Evolutionary conservation across 192 early-diverging fungal species (phyloP), one percentile per base, ranked within the genome.

Genomic region (Podila horticola): DNA sequence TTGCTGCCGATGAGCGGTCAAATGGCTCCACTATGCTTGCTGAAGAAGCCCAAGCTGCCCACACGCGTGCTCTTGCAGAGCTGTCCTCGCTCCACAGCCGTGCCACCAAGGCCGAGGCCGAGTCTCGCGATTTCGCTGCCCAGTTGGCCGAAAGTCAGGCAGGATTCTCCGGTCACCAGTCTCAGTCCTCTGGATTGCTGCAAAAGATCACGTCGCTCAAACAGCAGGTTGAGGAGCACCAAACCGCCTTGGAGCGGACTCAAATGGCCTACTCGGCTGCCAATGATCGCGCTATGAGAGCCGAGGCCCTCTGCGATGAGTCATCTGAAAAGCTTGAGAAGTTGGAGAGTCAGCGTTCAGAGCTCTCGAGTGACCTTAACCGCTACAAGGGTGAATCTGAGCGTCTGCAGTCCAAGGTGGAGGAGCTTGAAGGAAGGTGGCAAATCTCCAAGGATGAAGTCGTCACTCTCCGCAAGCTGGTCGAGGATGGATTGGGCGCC

Each of bases 1-100:
- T 86, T 24, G 48, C 83, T 2, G 87, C 87, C 2, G 88, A 90
- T 71, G 84, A 86, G 28, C 75, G 85, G 11, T 82, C 83, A 2
- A 83, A 83, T 13, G 72, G 74, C 17, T 84, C 87, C 5, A 74
- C 84, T 3, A n/a, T 72, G 19, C 62, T 84, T 31, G 87, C 88
- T 19, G 86, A 90, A 66, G 82, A 87, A 67, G 86, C 87, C 0
- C 85, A 88, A 64, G 71, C 85, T 62, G 85, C 88, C 4, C 88
- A 90, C 15, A 82, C 84, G 3, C 34, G 83, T 9, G 84, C 84
- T 3, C 67, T 88, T 12, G 71, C 84, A 5, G 87, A 90, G 66
- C 62, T 90, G 19, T 75, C 85, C 1, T 69, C 70, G 4, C 38
- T 88, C 24, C 85, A 90, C 58, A 65, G 60, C 29, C 82, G 85